A percentile compares a stretch with the other conserved stretches of the same genome.
Evolutionary conservation across 805 yeast species (phyloP).

Genomic region (Saccharomyces eubayanus): DNA sequence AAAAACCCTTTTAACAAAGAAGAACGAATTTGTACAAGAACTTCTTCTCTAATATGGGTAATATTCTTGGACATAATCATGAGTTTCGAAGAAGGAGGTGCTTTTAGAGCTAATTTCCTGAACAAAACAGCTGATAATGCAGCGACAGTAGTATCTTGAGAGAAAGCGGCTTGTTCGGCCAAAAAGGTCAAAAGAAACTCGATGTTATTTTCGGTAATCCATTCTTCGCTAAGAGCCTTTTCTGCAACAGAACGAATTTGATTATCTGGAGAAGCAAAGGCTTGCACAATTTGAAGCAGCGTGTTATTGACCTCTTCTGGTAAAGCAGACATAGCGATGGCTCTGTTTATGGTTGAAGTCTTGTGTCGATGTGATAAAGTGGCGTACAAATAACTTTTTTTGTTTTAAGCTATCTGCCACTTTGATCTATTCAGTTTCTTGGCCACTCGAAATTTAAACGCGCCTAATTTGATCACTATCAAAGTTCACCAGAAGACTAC

Average conservation of each 20-base stretch:
- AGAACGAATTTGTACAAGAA: slow-evolving; percentile 52
- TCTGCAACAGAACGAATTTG: slow-evolving; percentile 71
- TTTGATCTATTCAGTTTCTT: background rate
- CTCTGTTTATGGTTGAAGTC: background rate
- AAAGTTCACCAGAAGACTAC: background rate
- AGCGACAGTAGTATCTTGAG: slow-evolving; percentile 49
- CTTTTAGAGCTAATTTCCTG: slow-evolving; percentile 73
- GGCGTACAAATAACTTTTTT: background rate
- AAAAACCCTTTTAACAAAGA: slow-evolving; percentile 67
- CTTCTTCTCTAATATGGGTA: slow-evolving; percentile 55
- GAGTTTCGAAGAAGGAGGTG: slow-evolving; percentile 52
- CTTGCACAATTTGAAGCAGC: slow-evolving; percentile 49
- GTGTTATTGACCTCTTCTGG: slow-evolving; percentile 54
- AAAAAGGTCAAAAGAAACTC: slow-evolving; percentile 66
- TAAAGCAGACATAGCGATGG: slow-evolving; percentile 34
- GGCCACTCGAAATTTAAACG: background rate
- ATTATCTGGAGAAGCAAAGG: slow-evolving; percentile 75
- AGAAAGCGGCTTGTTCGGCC: slow-evolving; percentile 66
- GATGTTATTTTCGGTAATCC: slow-evolving; percentile 63
- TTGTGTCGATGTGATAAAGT: background rate
- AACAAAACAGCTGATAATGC: slow-evolving; percentile 83
- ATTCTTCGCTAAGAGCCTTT: slow-evolving; percentile 56
- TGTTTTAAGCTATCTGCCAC: background rate
- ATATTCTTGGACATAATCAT: slow-evolving; percentile 70
- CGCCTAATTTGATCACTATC: background rate